Percentiles rank a stretch among this genome's conserved stretches.
Conservation (phyloP, 2,329 filamentous ascomycete species). For the Cercospora beticola region DNA sequence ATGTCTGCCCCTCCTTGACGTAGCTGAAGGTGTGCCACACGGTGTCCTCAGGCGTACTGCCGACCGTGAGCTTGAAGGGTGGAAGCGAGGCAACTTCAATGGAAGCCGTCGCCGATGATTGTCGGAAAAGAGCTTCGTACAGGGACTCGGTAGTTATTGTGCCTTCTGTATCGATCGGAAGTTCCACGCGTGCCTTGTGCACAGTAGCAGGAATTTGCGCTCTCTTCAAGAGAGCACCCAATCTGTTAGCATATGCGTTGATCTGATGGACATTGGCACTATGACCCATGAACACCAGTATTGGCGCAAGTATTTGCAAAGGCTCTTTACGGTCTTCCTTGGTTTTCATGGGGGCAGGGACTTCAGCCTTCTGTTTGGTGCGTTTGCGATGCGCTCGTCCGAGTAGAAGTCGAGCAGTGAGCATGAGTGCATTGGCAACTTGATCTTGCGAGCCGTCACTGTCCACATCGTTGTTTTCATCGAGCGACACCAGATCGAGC, state of each 20-base stretch:
- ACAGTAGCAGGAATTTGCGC: not conserved
- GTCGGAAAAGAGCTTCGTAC: not conserved
- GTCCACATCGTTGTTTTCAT: slow-evolving; percentile 19
- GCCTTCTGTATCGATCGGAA: not conserved
- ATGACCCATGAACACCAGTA: slow-evolving; percentile 1
- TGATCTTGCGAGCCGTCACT: slow-evolving; percentile 34
- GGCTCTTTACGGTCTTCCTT: slow-evolving; percentile 41
- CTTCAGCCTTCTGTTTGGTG: slow-evolving; percentile 65
- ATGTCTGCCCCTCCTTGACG: not conserved
- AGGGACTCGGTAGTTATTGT: not conserved
- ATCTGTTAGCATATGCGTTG: not conserved
- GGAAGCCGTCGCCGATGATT: not conserved
- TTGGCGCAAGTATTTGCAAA: slow-evolving; percentile 3
- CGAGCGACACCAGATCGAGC: slow-evolving; percentile 65
- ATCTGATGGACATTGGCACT: slow-evolving; percentile 2
- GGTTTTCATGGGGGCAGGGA: slow-evolving; percentile 57
- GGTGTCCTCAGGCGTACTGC: not conserved
- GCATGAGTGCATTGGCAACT: slow-evolving; percentile 65
- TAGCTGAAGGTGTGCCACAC: not conserved
- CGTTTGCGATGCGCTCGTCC: slow-evolving; percentile 76
- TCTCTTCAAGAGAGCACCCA: not conserved
- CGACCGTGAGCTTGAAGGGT: not conserved
- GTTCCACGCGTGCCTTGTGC: not conserved
- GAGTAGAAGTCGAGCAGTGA: slow-evolving; percentile 73
- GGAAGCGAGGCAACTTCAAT: not conserved